Evolutionary conservation across 2,329 filamentous ascomycete species (phyloP).

Genomic region (Botrytis tulipae): DNA sequence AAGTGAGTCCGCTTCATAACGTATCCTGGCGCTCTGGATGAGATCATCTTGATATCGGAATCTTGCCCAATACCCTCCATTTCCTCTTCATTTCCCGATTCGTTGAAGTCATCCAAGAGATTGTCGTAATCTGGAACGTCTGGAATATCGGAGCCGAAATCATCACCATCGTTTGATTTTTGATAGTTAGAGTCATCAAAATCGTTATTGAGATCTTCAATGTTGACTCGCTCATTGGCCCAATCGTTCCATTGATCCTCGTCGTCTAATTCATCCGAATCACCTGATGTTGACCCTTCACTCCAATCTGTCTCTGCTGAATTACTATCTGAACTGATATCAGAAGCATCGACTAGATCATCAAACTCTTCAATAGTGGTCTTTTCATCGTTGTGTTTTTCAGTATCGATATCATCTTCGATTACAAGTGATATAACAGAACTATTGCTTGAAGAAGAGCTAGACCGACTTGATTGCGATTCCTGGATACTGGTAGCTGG

Average conservation of each 20-base stretch:
- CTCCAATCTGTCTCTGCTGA: conserved; percentile 12
- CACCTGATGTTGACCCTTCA: conserved; percentile 5
- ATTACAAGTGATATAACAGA: neutral
- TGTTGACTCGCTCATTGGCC: neutral
- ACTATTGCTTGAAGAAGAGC: neutral
- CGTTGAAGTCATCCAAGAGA: neutral
- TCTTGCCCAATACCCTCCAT: neutral
- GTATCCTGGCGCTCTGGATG: neutral
- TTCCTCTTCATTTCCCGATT: neutral
- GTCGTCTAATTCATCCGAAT: neutral
- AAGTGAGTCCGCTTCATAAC: neutral
- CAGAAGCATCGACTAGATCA: neutral
- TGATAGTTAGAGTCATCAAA: neutral
- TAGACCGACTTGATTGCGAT: neutral
- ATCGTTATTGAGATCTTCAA: conserved; percentile 5
- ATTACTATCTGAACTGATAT: conserved; percentile 5
- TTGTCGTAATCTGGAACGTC: neutral
- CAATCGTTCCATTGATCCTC: conserved; percentile 17
- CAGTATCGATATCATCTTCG: neutral
- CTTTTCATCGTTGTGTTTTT: neutral
- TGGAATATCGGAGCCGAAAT: neutral
- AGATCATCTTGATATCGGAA: neutral
- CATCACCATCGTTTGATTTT: neutral
- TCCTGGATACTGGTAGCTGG: no score
- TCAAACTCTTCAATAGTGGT: neutral